These are phyloP conservation scores for Clonostachys solani DNA, from an alignment of 2,329 filamentous ascomycete species.

Conservation along the genomic window DNA sequence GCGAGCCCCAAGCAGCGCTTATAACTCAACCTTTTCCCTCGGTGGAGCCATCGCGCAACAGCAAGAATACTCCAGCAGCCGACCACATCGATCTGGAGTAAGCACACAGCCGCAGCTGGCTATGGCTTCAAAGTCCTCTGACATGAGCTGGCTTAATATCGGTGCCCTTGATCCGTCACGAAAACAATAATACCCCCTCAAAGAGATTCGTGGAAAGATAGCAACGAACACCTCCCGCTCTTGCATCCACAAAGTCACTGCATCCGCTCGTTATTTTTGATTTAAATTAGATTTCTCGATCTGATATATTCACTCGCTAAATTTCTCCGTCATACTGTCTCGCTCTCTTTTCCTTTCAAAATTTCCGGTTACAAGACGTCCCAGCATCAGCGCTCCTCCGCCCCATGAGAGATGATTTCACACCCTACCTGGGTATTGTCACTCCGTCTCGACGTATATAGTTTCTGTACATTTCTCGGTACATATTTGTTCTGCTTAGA, in stretches of 20 bases:
- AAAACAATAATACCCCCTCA: too few relatives aligned
- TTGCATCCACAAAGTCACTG: too few relatives aligned
- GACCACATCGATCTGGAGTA: conserved; percentile 25
- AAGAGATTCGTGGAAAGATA: too few relatives aligned
- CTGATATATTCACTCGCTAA: background rate
- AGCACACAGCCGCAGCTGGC: conserved; percentile 46
- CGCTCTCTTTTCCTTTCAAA: background rate
- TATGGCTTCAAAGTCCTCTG: conserved; percentile 47
- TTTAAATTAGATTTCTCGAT: background rate
- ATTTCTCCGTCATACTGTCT: background rate
- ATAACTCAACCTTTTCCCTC: conserved; percentile 39
- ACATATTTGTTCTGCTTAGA: too few relatives aligned
- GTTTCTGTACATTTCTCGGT: too few relatives aligned
- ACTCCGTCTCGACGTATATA: too few relatives aligned
- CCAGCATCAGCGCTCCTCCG: too few relatives aligned
- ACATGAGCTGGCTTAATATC: conserved; percentile 81
- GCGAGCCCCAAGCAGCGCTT: conserved; percentile 48
- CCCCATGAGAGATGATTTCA: too few relatives aligned
- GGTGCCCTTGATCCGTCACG: conserved; percentile 21
- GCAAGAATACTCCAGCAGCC: conserved; percentile 17
- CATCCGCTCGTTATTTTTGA: background rate
- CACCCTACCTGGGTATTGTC: too few relatives aligned
- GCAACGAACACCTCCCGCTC: too few relatives aligned
- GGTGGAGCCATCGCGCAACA: conserved; percentile 18
- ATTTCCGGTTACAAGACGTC: background rate